Evolutionary conservation across 306 rosid genomes (phyloP).

Genomic region (Citrullus mucosospermus): DNA sequence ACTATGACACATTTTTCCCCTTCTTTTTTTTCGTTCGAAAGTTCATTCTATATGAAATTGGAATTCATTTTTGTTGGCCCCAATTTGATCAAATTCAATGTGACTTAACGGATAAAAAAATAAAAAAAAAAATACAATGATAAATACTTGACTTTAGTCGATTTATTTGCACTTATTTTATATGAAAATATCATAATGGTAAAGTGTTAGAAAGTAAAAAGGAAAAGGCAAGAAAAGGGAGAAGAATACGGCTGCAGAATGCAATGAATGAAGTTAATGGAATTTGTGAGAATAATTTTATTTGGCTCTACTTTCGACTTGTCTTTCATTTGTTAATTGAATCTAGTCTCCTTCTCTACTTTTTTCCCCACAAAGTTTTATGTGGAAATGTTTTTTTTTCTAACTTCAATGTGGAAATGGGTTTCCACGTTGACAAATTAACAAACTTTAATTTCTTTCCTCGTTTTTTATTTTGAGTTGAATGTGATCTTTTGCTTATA

Average conservation of each 20-base stretch:
- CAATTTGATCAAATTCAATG: neutral
- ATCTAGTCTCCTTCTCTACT: no score
- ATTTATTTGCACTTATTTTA: neutral
- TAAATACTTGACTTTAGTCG: neutral
- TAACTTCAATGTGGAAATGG: no score
- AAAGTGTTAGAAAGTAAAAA: neutral
- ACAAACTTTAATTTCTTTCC: neutral
- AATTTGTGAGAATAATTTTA: no score
- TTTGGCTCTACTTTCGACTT: no score
- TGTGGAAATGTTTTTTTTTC: no score
- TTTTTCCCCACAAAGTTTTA: no score
- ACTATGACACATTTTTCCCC: no score
- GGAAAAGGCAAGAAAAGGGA: neutral
- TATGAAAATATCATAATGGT: neutral
- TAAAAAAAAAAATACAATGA: neutral
- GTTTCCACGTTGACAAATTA: neutral
- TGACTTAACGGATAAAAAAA: neutral
- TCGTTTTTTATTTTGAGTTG: neutral
- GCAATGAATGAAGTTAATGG: neutral
- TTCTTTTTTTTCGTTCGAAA: neutral
- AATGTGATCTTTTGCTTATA: no score
- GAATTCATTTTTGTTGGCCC: neutral
- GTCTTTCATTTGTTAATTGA: no score
- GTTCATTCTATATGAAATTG: neutral
- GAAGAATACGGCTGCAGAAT: neutral